phyloP scores from a whole-genome alignment of 805 yeast species.

The Metschnikowia noctiluminum region DNA sequence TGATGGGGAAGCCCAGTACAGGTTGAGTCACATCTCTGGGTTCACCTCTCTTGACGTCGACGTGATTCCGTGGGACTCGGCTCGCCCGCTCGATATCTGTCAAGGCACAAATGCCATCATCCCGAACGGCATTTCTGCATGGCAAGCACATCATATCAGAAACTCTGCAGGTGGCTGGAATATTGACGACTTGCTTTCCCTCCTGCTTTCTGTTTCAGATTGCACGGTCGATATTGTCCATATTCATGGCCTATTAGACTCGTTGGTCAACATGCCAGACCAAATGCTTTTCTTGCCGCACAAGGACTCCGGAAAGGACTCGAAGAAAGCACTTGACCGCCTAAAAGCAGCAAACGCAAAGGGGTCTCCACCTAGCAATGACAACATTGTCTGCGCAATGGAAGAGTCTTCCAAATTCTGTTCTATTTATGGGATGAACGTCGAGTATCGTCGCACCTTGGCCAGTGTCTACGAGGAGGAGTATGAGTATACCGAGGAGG shows the following conservation, averaged over 20 bases:
- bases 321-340: conserved; percentile 17
- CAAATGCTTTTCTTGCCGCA: conserved; percentile 5
- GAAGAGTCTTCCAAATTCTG: conserved; percentile 11
- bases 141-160: conserved; percentile 24
- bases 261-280: conserved; percentile 10
- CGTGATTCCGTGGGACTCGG: conserved; percentile 35
- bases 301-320: background rate
- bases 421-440: conserved; percentile 5
- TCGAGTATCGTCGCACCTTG: background rate
- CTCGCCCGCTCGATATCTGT: conserved; percentile 26
- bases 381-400: conserved; percentile 14
- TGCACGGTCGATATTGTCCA: conserved; percentile 33
- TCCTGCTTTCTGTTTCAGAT: conserved; percentile 38
- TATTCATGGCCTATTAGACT: conserved; percentile 24
- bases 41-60: conserved; percentile 32
- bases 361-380: background rate
- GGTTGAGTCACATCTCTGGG: conserved; percentile 29
- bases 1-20: conserved; percentile 15
- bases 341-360: conserved; percentile 11
- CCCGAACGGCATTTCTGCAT: conserved; percentile 44
- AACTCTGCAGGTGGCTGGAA: conserved; percentile 8
- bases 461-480: background rate
- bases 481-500: background rate
- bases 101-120: conserved; percentile 39
- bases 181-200: conserved; percentile 26